phyloP scores from a whole-genome alignment of 2,329 filamentous ascomycete genomes.

The Penicillium sp. region DNA sequence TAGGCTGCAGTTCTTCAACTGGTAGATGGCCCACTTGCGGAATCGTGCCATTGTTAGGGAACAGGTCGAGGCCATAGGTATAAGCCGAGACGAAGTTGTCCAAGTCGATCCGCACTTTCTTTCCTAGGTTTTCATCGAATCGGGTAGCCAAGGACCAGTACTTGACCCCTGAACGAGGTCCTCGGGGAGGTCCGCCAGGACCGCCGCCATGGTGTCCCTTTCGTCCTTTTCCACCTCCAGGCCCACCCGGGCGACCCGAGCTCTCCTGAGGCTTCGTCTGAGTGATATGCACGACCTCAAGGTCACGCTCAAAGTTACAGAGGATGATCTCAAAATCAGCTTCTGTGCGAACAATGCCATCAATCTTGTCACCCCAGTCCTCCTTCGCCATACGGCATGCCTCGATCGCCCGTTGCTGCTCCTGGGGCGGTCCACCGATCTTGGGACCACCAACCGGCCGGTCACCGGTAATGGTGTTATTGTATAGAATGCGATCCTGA shows the following conservation, averaged over 20 bases:
- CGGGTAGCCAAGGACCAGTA: background rate
- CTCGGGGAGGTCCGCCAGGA: background rate
- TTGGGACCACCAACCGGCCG: background rate
- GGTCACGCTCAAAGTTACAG: slow-evolving; percentile 58
- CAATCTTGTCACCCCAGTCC: slow-evolving; percentile 54
- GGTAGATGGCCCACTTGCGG: slow-evolving; percentile 32
- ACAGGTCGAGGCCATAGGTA: slow-evolving; percentile 39
- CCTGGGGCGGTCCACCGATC: slow-evolving; percentile 29
- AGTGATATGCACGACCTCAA: slow-evolving; percentile 40
- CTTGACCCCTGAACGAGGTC: background rate
- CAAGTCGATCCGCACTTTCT: slow-evolving; percentile 43
- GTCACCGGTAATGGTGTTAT: slow-evolving; percentile 23
- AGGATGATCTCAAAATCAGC: slow-evolving; percentile 70
- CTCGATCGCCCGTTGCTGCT: slow-evolving; percentile 53
- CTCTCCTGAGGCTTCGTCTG: slow-evolving; percentile 18
- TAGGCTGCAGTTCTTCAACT: slow-evolving; percentile 27
- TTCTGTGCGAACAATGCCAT: slow-evolving; percentile 68
- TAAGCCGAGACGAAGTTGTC: slow-evolving; percentile 47
- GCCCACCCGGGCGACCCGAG: background rate
- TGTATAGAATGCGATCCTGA: slow-evolving; percentile 63
- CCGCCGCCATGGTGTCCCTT: background rate
- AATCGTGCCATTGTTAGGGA: slow-evolving; percentile 35
- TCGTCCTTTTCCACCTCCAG: background rate
- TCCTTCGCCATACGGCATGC: slow-evolving; percentile 56
- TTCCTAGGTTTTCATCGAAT: slow-evolving; percentile 9